Percentiles rank a stretch among this genome's conserved stretches.
These are phyloP conservation scores for Vishniacozyma victoriae DNA, from an alignment of 768 basidiomycete genomes.

Conservation along the genomic window DNA sequence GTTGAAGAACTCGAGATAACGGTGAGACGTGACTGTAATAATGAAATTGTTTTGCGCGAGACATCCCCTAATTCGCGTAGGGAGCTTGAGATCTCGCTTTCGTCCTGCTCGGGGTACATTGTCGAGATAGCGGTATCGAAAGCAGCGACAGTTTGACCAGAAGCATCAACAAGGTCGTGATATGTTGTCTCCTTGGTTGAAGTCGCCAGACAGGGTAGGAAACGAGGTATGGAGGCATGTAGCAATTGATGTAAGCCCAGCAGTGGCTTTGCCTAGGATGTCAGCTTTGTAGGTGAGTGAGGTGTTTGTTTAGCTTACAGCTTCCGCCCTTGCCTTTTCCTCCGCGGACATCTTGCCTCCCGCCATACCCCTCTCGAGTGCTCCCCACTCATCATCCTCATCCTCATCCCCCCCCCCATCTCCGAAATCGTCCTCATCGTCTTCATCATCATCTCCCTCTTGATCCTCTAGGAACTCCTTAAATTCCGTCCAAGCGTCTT, in stretches of 20 bases:
- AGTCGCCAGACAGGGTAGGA: slow-evolving; percentile 9
- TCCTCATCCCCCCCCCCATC: slow-evolving; percentile 13
- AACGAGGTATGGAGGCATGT: slow-evolving; percentile 24
- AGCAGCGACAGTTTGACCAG: slow-evolving; percentile 12
- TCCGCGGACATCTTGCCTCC: slow-evolving; percentile 17
- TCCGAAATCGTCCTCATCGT: slow-evolving; percentile 1
- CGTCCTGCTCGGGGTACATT: slow-evolving; percentile 33
- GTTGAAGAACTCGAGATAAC: no score
- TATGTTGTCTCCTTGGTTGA: slow-evolving; percentile 5
- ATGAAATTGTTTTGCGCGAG: slow-evolving; percentile 1
- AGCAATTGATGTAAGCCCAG: slow-evolving; percentile 33
- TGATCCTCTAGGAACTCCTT: slow-evolving; percentile 30
- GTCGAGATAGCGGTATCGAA: slow-evolving; percentile 30
- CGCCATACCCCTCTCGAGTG: slow-evolving; percentile 14
- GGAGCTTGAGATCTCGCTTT: slow-evolving; percentile 16
- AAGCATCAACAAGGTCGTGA: slow-evolving; percentile 10
- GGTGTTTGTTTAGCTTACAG: slow-evolving; percentile 12
- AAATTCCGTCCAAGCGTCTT: slow-evolving; percentile 41
- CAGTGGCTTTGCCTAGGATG: slow-evolving; percentile 24
- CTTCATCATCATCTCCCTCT: not conserved
- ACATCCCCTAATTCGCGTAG: slow-evolving; percentile 11
- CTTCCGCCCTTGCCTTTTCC: slow-evolving; percentile 16
- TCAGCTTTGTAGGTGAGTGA: not conserved
- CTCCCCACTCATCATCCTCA: slow-evolving; percentile 20
- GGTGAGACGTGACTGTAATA: no score